These are phyloP conservation scores for Sherardia arvensis DNA, from an alignment of 257 asterid species.

Conservation along the genomic window DNA sequence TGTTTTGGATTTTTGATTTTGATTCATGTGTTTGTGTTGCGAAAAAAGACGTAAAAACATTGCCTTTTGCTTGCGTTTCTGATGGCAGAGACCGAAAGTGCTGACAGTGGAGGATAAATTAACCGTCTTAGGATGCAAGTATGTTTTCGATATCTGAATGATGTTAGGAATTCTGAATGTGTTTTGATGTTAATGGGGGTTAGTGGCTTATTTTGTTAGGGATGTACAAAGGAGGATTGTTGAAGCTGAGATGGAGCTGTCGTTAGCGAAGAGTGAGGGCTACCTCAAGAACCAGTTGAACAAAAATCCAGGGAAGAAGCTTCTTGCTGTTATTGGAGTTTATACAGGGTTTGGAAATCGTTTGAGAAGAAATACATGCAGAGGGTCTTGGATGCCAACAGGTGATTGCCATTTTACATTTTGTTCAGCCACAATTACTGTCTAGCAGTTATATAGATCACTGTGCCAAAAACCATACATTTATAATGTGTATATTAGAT, in stretches of 20 bases:
- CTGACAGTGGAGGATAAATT: constrained; percentile 84
- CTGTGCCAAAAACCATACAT: background rate
- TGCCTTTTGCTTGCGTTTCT: constrained; percentile 8
- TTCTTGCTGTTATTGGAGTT: constrained; percentile 81
- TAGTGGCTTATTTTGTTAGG: constrained; percentile 25
- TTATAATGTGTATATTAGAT: background rate
- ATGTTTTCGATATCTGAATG: constrained; percentile 10
- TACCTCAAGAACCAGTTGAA: constrained; percentile 63
- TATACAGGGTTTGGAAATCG: constrained; percentile 84
- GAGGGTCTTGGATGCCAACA: constrained; percentile 80
- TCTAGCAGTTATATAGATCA: too few species aligned
- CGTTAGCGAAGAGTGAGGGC: constrained; percentile 89
- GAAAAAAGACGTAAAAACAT: background rate
- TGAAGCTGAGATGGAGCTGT: constrained; percentile 84
- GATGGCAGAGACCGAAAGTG: constrained; percentile 68
- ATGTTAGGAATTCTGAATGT: background rate
- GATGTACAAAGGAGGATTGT: constrained; percentile 67
- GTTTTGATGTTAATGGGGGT: background rate
- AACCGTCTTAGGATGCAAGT: constrained; percentile 84
- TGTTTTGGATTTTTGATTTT: background rate
- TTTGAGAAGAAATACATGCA: constrained; percentile 53
- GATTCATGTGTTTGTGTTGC: background rate
- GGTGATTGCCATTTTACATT: constrained; percentile 30
- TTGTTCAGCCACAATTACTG: background rate
- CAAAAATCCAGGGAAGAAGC: constrained; percentile 46